Evolutionary conservation across 2,329 filamentous ascomycete genomes (phyloP).

Genomic region (Epichloe amarillans): DNA sequence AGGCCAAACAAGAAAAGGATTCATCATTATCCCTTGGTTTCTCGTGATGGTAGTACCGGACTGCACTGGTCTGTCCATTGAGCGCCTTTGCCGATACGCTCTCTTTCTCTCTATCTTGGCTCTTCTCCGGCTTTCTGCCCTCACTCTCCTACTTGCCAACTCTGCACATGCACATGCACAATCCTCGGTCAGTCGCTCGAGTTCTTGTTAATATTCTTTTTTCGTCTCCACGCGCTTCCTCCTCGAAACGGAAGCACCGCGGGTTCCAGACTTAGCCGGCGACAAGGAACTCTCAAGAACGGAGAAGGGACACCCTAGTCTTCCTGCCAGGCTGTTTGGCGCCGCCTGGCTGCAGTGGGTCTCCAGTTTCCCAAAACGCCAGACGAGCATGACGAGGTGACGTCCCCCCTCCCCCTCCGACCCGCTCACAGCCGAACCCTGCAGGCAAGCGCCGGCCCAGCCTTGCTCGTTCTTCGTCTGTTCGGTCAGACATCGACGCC

Average conservation of each 20-base stretch:
- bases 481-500: not conserved
- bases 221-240: slow-evolving; percentile 5
- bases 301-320: not conserved
- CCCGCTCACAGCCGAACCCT: slow-evolving; percentile 7
- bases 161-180: not conserved
- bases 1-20: slow-evolving; percentile 16
- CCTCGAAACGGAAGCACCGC: slow-evolving; percentile 8
- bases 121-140: not conserved
- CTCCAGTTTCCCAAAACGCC: slow-evolving; percentile 3
- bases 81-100: not conserved
- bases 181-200: too few species aligned
- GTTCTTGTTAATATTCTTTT: not conserved
- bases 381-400: not conserved
- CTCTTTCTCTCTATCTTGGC: too few species aligned
- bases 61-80: not conserved
- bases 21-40: slow-evolving; percentile 10
- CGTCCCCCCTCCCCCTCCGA: not conserved
- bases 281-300: slow-evolving; percentile 7
- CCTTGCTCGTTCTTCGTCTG: slow-evolving; percentile 5
- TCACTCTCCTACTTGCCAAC: not conserved
- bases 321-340: not conserved
- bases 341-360: slow-evolving; percentile 1
- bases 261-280: slow-evolving; percentile 7
- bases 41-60: not conserved
- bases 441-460: slow-evolving; percentile 6